Base-by-base conservation (phyloP, 441 rosid species). In the Isatis lusitanica region DNA sequence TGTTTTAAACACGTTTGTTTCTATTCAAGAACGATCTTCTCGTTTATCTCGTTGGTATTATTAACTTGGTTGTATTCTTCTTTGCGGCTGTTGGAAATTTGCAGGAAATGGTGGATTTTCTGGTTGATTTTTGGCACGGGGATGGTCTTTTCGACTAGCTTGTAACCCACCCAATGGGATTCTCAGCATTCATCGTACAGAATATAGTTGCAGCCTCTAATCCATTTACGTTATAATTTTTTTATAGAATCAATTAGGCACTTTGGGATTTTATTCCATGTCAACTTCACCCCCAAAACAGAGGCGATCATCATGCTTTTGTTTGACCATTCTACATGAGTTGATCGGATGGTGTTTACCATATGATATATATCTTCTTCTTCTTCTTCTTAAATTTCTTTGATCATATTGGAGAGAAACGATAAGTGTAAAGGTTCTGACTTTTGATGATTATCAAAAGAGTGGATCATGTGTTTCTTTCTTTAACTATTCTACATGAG, bases 51-150 rank as follows among this genome's bases (percentile, higher is more conserved):
- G 9, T 8, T 60, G 60, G 36, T 26, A 11, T 17, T 26, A 4
- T 9, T 18, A 42, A 66, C 35, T 17, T 74, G 61, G 68, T 50
- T 72, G 46, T 59, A 62, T 18, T 63, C 18, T 42, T 55, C 46
- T 4, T 28, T 53, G 18, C 17, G 38, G 71, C 16, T 65, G 63
- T 39, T 48, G 18, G 75, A 74, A 43, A 64, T 61, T 13, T 82
- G 86, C 81, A 85, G 89, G 89, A 86, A 77, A 85, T 85, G 91
- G 91, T 88, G 53, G 77, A 88, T 65, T 83, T 86, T 74, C 81
- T 85, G 51, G 87, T 79, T 9, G 89, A 83, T 77, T 63, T 51
- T 60, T 88, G 88, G 89, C 87, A 71, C 2, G 91, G 80, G 43
- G 91, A 86, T 70, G 82, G 85, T 77, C 91, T 84, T 61, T 85